Conservation (phyloP, 140 eudicot genomes). For the Oenanthe javanica region DNA sequence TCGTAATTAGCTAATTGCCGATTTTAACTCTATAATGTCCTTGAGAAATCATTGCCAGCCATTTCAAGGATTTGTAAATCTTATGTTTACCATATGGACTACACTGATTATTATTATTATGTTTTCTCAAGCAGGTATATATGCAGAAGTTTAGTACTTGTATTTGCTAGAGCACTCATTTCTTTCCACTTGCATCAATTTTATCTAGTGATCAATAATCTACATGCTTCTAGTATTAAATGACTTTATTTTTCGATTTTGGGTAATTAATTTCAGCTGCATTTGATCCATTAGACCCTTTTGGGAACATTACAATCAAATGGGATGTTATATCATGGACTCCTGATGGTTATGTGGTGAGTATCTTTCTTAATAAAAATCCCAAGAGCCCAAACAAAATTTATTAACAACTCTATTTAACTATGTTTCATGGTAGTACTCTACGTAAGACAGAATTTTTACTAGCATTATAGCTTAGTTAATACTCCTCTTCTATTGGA, state of each 20-base stretch:
- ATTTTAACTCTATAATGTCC: slow-evolving; percentile 15
- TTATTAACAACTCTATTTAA: too few species aligned
- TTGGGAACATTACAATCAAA: slow-evolving; percentile 70
- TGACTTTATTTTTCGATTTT: background rate
- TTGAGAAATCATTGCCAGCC: background rate
- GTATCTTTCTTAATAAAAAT: slow-evolving; percentile 9
- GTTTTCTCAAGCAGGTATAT: slow-evolving; percentile 37
- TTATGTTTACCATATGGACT: slow-evolving; percentile 29
- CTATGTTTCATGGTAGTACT: background rate
- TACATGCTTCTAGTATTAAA: background rate
- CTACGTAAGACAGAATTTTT: background rate
- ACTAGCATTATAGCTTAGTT: too few species aligned
- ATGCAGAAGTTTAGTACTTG: background rate
- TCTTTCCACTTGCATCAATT: background rate
- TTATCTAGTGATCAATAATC: background rate
- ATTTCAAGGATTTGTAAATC: background rate
- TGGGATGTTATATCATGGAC: slow-evolving; percentile 85
- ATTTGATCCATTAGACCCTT: slow-evolving; percentile 73
- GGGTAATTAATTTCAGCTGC: slow-evolving; percentile 30
- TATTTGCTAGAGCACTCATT: background rate
- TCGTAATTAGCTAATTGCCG: background rate
- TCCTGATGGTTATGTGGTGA: slow-evolving; percentile 82
- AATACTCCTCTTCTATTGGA: too few species aligned
- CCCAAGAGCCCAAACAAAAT: background rate
- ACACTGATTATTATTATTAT: slow-evolving; percentile 22